These are phyloP conservation scores for Mrakia frigida DNA, from an alignment of 768 basidiomycete genomes.

Conservation along the genomic window DNA sequence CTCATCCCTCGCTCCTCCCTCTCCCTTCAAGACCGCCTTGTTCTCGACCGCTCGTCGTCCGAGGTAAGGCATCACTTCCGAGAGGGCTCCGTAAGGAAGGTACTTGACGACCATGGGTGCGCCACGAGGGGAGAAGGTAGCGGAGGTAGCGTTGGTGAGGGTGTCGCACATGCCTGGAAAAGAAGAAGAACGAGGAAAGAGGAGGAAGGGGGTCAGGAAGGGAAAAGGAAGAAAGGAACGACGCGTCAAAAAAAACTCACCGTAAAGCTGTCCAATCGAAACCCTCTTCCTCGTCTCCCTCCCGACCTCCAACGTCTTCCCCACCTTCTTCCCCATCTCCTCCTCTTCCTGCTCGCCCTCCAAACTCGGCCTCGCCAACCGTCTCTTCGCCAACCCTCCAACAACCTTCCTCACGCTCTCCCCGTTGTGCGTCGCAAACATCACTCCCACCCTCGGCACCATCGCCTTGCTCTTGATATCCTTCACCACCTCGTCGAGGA, in stretches of 20 bases:
- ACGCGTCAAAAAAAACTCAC: slow-evolving; percentile 47
- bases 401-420: slow-evolving; percentile 60
- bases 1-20: slow-evolving; percentile 62
- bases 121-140: slow-evolving; percentile 20
- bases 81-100: slow-evolving; percentile 38
- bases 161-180: slow-evolving; percentile 32
- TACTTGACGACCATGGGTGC: slow-evolving; percentile 59
- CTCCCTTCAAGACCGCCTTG: slow-evolving; percentile 70
- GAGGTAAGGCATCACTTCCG: slow-evolving; percentile 78
- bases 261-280: slow-evolving; percentile 75
- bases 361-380: slow-evolving; percentile 50
- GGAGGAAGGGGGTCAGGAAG: background rate
- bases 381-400: slow-evolving; percentile 55
- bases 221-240: background rate
- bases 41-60: slow-evolving; percentile 82
- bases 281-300: slow-evolving; percentile 61
- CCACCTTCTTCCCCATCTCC: slow-evolving; percentile 58
- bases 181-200: background rate
- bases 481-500: slow-evolving; percentile 56
- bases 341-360: slow-evolving; percentile 57
- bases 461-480: slow-evolving; percentile 40
- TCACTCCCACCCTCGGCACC: slow-evolving; percentile 54
- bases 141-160: slow-evolving; percentile 24
- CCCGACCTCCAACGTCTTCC: slow-evolving; percentile 48
- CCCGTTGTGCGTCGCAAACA: slow-evolving; percentile 87